Base-by-base conservation (phyloP, 345 rosid species). In the Hibiscus syriacus region DNA sequence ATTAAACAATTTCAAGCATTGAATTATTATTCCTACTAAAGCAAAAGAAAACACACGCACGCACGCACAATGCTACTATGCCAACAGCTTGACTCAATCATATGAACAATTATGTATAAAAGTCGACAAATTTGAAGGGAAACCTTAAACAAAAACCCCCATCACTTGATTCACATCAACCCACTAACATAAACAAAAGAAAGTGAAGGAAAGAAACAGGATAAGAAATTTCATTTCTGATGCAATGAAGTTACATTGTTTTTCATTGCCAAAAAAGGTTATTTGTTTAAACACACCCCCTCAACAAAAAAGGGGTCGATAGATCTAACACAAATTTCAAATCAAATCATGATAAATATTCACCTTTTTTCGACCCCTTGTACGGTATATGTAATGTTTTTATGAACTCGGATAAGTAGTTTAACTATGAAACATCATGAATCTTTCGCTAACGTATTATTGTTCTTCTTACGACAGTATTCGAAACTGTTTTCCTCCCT, bases 401-500 rank as follows among this genome's bases (percentile, higher is more conserved):
- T n/a, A n/a, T n/a, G n/a, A n/a, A n/a, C n/a, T n/a, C n/a, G n/a
- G n/a, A n/a, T n/a, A n/a, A n/a, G n/a, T n/a, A n/a, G n/a, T n/a
- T 45, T 20, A 30, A n/a, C 41, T 57, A 57, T n/a, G 14, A 22
- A 30, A 8, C 43, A 58, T 58, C 25, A 58, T 32, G 64, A 36
- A 34, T 52, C 54, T 63, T 63, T 26, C 16, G 32, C 43, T 0
- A 43, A 66, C 0, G 74, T 49, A 0, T 73, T 39, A 13, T 62
- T 23, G 2, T 23, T 69, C 9, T 27, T 43, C 66, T 78, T 78
- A 50, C 76, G 78, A 54, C 94, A 88, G 80, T 80, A 88, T 23
- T 81, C 76, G 66, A 70, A 78, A 72, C 78, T 83, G 55, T 76
- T 80, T 59, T 83, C 84, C 41, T 85, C 90, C 91, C 84, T 84